A percentile compares a stretch with the other conserved stretches of the same genome.
These are phyloP conservation scores for Draba incana DNA, from an alignment of 345 rosid species.

Conservation along the genomic window DNA sequence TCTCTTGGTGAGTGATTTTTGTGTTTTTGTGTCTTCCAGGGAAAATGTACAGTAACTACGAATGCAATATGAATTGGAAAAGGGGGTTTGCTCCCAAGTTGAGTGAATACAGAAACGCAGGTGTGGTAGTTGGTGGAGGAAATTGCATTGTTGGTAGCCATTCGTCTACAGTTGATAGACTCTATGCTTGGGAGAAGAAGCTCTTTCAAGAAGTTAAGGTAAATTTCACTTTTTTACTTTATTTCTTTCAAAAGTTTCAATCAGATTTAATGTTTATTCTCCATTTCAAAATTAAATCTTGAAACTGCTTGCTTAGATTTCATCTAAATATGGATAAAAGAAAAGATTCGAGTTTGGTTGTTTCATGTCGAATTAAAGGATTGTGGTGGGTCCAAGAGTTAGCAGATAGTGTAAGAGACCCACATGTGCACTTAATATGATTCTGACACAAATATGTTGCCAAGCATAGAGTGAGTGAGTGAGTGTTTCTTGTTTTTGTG, in stretches of 20 bases:
- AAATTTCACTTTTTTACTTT: too few species aligned
- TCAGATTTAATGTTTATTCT: background rate
- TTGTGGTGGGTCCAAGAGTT: conserved; percentile 43
- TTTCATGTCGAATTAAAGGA: conserved; percentile 26
- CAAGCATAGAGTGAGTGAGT: conserved; percentile 13
- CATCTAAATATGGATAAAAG: conserved; percentile 31
- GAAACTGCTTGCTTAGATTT: conserved; percentile 28
- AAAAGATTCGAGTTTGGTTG: conserved; percentile 18
- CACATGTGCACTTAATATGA: conserved; percentile 40
- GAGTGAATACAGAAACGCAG: conserved; percentile 50
- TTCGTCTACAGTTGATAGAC: conserved; percentile 80
- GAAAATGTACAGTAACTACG: conserved; percentile 50
- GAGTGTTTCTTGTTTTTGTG: conserved; percentile 31
- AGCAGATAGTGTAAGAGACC: conserved; percentile 39
- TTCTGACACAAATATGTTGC: conserved; percentile 36
- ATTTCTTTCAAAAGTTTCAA: too few species aligned
- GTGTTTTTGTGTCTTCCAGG: conserved; percentile 26
- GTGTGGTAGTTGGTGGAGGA: conserved; percentile 33
- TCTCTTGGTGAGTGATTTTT: background rate
- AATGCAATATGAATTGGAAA: conserved; percentile 73
- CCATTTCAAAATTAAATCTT: conserved; percentile 22
- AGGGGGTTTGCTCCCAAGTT: conserved; percentile 66
- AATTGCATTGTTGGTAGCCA: conserved; percentile 55
- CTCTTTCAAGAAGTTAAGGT: conserved; percentile 90
- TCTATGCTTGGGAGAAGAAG: conserved; percentile 97